Evolutionary conservation across 805 yeast species (phyloP).

Genomic region (Candida fluviatilis): DNA sequence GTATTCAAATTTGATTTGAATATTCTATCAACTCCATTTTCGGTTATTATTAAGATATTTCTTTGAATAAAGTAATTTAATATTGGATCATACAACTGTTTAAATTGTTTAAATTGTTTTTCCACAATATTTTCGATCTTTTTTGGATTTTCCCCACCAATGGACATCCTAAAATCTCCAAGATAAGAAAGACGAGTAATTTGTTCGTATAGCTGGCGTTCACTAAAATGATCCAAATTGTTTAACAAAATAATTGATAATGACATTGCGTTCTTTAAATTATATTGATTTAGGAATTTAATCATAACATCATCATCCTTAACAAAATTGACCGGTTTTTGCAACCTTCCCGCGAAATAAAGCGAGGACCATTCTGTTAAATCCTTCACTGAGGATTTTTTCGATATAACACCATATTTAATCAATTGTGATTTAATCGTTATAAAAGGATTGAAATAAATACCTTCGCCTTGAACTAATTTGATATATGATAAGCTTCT

Average conservation of each 20-base stretch:
- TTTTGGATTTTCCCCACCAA: conserved; percentile 90
- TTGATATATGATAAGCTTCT: conserved; percentile 18
- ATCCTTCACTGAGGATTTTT: conserved; percentile 58
- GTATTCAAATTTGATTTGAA: conserved; percentile 11
- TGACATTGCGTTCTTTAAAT: conserved; percentile 73
- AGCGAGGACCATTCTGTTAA: conserved; percentile 80
- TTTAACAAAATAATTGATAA: conserved; percentile 54
- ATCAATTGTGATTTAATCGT: conserved; percentile 47
- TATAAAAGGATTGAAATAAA: conserved; percentile 90
- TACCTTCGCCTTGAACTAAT: conserved; percentile 65
- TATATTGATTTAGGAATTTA: conserved; percentile 66
- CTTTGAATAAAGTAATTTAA: conserved; percentile 18
- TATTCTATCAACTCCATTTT: conserved; percentile 10
- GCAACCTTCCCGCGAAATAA: conserved; percentile 88
- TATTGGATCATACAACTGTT: conserved; percentile 69
- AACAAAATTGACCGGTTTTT: conserved; percentile 80
- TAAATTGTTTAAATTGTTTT: conserved; percentile 69
- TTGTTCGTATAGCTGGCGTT: conserved; percentile 64
- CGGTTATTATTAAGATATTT: conserved; percentile 13
- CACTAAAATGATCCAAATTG: conserved; percentile 43
- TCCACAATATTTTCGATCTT: conserved; percentile 82
- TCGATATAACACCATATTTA: conserved; percentile 84
- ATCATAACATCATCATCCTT: conserved; percentile 58
- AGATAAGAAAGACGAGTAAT: conserved; percentile 79
- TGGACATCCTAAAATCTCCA: conserved; percentile 83